These are phyloP conservation scores for Candida endomychidarum DNA, from an alignment of 805 yeast species.

Conservation along the genomic window DNA sequence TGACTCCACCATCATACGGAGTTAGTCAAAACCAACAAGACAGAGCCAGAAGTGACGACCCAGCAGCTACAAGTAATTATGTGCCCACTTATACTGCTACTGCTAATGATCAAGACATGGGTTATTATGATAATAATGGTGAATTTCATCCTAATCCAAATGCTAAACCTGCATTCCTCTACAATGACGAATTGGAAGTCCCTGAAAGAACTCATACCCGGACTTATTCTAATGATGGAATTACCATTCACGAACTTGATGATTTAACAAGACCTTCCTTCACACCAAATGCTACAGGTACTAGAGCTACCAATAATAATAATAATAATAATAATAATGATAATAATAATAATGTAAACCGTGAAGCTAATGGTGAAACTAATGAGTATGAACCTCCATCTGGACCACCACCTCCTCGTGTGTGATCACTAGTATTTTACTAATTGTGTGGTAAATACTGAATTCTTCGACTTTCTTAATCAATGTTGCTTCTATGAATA, in stretches of 20 bases:
- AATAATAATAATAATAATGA: neutral
- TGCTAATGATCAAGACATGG: conserved; percentile 74
- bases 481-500: too few species aligned
- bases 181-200: conserved; percentile 6
- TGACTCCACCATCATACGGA: conserved; percentile 78
- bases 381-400: conserved; percentile 2
- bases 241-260: conserved; percentile 8
- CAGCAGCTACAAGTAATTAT: conserved; percentile 39
- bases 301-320: neutral
- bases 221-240: conserved; percentile 11
- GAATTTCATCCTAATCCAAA: conserved; percentile 37
- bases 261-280: conserved; percentile 8
- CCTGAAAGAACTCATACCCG: conserved; percentile 15
- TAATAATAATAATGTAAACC: neutral
- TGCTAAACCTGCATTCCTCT: conserved; percentile 11
- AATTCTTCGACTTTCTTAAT: too few species aligned
- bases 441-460: too few species aligned
- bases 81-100: conserved; percentile 70
- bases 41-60: conserved; percentile 41
- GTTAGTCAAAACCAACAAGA: conserved; percentile 63
- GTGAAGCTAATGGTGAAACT: neutral
- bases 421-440: too few species aligned
- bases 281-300: neutral
- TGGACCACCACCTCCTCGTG: conserved; percentile 1
- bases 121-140: conserved; percentile 70